Percentiles rank a stretch among this genome's conserved stretches.
Conservation (phyloP, 2,329 filamentous ascomycete species). For the Chrysoporthe austroafricana region DNA sequence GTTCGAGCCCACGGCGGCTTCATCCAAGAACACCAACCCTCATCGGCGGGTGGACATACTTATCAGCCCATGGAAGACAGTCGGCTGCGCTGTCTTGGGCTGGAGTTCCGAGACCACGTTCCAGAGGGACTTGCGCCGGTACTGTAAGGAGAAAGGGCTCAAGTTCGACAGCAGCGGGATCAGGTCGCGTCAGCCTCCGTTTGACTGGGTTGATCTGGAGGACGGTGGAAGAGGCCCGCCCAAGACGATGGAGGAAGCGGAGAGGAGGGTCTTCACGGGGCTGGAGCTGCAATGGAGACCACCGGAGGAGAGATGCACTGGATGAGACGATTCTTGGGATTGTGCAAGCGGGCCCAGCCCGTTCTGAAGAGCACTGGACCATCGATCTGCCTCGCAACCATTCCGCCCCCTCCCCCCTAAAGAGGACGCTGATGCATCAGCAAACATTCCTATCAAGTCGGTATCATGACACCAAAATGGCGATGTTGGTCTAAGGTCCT, state of each 20-base stretch:
- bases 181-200: constrained; percentile 54
- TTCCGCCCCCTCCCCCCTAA: too few species aligned
- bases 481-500: background rate
- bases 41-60: constrained; percentile 94
- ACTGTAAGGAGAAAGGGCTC: constrained; percentile 73
- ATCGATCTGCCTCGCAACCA: background rate
- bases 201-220: constrained; percentile 73
- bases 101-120: constrained; percentile 93
- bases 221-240: constrained; percentile 55
- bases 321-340: constrained; percentile 44
- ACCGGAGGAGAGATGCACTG: constrained; percentile 70
- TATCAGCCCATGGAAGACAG: constrained; percentile 83
- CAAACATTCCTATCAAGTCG: background rate
- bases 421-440: background rate
- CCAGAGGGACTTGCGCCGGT: constrained; percentile 80
- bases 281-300: constrained; percentile 70
- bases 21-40: constrained; percentile 67
- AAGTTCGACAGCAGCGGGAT: constrained; percentile 94
- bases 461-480: background rate
- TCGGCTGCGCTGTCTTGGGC: constrained; percentile 84
- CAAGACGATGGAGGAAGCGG: constrained; percentile 71
- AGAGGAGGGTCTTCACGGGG: constrained; percentile 78
- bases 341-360: background rate
- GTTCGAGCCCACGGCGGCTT: constrained; percentile 43
- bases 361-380: background rate